Evolutionary conservation across 139 green algal species (phyloP).

Genomic region (Gonium pectorale): DNA sequence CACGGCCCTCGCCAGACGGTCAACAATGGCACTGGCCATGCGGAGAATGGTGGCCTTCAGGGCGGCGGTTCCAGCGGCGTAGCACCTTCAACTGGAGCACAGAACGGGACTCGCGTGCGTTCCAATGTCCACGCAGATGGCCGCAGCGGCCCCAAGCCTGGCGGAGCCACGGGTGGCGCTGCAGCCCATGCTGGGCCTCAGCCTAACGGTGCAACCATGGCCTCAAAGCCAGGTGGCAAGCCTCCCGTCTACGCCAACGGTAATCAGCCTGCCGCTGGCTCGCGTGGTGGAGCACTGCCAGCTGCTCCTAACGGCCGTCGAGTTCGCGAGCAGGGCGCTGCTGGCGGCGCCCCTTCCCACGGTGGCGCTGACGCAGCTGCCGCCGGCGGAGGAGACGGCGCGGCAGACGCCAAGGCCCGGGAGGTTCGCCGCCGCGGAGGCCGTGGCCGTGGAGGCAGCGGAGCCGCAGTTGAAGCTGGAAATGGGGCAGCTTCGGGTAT

Average conservation of each 20-base stretch:
- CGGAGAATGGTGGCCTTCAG: slow-evolving; percentile 10
- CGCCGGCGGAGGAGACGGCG: background rate
- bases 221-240: background rate
- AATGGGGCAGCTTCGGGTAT: too few species aligned
- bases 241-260: background rate
- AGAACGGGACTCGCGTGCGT: slow-evolving; percentile 1
- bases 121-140: background rate
- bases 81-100: background rate
- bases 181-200: background rate
- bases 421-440: slow-evolving; percentile 20
- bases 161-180: background rate
- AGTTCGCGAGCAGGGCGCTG: slow-evolving; percentile 22
- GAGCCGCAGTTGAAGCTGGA: too few species aligned
- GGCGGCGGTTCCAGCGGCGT: background rate
- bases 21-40: slow-evolving; percentile 14
- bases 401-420: background rate
- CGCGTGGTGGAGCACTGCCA: background rate
- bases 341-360: slow-evolving; percentile 1
- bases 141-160: background rate
- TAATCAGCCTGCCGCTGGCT: background rate
- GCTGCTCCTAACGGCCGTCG: slow-evolving; percentile 8
- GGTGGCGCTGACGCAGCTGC: slow-evolving; percentile 14
- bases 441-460: background rate
- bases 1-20: background rate
- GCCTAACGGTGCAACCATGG: background rate